phyloP scores from a whole-genome alignment of 768 basidiomycete genomes.

The Phylloporus rhodoxanthus region DNA sequence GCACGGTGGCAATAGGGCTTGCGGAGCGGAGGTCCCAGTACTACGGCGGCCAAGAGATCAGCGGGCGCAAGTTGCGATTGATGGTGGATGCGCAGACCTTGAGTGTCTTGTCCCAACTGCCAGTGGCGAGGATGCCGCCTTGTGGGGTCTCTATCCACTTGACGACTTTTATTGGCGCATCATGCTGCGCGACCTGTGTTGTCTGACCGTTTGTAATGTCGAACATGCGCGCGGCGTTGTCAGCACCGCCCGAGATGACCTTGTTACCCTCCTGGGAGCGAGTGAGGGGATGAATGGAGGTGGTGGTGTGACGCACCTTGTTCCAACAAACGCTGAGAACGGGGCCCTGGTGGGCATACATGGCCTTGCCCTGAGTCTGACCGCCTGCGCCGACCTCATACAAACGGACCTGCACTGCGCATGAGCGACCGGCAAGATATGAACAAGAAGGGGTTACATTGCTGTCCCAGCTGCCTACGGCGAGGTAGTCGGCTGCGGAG shows the following conservation, averaged over 20 bases:
- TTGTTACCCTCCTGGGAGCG: slow-evolving; percentile 76
- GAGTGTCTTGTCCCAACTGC: slow-evolving; percentile 97
- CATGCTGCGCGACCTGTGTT: slow-evolving; percentile 83
- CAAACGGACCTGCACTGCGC: slow-evolving; percentile 63
- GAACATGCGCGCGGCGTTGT: slow-evolving; percentile 93
- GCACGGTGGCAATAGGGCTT: slow-evolving; percentile 71
- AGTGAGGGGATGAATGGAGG: slow-evolving; percentile 4
- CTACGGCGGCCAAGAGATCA: slow-evolving; percentile 36
- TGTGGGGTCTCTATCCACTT: slow-evolving; percentile 74
- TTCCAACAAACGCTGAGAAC: slow-evolving; percentile 89
- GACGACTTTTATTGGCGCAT: slow-evolving; percentile 80
- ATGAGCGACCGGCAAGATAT: slow-evolving; percentile 3
- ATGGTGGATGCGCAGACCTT: slow-evolving; percentile 49
- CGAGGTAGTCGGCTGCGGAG: slow-evolving; percentile 79
- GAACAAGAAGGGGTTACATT: slow-evolving; percentile 44
- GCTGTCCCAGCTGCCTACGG: slow-evolving; percentile 93
- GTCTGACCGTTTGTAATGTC: slow-evolving; percentile 80
- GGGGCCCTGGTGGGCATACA: slow-evolving; percentile 87
- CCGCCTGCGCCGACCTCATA: slow-evolving; percentile 83
- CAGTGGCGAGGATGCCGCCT: slow-evolving; percentile 78
- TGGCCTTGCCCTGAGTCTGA: slow-evolving; percentile 82
- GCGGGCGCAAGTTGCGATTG: neutral
- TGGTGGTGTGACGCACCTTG: slow-evolving; percentile 44
- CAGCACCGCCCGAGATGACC: slow-evolving; percentile 87
- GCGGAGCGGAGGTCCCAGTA: slow-evolving; percentile 88